Conservation (phyloP, 2,329 filamentous ascomycete genomes). For the Dactylellina parvicollis region DNA sequence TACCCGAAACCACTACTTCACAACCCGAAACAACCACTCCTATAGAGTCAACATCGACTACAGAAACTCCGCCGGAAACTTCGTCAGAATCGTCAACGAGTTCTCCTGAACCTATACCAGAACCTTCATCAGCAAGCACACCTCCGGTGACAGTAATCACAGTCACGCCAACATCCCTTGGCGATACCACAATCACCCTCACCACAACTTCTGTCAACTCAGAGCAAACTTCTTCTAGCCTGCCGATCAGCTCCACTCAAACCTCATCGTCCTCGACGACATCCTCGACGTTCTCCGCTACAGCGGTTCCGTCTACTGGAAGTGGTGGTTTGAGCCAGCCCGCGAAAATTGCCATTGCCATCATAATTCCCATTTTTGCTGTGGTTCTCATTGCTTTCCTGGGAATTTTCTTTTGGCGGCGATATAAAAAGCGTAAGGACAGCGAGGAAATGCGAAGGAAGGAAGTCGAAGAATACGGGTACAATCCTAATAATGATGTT, state of each 20-base stretch:
- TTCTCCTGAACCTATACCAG: conserved; percentile 34
- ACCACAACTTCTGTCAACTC: conserved; percentile 58
- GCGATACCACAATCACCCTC: conserved; percentile 57
- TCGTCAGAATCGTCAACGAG: conserved; percentile 19
- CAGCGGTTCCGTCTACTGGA: conserved; percentile 54
- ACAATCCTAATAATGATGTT: conserved; percentile 94
- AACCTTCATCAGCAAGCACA: conserved; percentile 27
- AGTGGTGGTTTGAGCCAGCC: conserved; percentile 68
- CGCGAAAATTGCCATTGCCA: conserved; percentile 87
- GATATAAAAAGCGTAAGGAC: conserved; percentile 83
- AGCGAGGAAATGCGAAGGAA: conserved; percentile 89
- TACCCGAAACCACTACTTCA: conserved; percentile 10
- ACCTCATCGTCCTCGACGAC: conserved; percentile 57
- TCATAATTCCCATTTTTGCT: conserved; percentile 89
- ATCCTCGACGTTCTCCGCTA: conserved; percentile 53
- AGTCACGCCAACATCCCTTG: conserved; percentile 46
- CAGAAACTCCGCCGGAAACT: conserved; percentile 1
- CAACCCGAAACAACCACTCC: conserved; percentile 41
- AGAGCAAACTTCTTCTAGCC: conserved; percentile 53
- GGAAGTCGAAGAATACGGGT: conserved; percentile 96
- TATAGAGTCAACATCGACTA: conserved; percentile 37
- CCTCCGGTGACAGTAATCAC: conserved; percentile 44
- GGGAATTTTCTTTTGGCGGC: conserved; percentile 86
- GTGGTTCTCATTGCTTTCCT: conserved; percentile 82
- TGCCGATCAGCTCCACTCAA: conserved; percentile 48